Evolutionary conservation across 352 stramenopile genomes (phyloP), one percentile per base, ranked within the genome.

Genomic region (Phytophthora foliorum): DNA sequence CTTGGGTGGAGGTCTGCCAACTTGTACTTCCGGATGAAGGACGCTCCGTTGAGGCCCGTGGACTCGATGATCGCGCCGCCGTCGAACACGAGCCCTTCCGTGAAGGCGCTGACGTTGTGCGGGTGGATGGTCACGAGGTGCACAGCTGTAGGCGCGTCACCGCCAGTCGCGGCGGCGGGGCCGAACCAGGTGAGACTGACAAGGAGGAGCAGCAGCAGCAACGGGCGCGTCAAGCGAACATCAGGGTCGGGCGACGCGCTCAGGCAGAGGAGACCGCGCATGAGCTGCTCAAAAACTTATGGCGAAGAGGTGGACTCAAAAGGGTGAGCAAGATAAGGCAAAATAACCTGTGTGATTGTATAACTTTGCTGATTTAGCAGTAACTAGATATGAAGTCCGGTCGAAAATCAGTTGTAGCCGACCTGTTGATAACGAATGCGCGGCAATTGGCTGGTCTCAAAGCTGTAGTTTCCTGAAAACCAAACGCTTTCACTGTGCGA

Each of bases 1-100:
- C 60, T 41, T 2, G 59, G 45, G 4, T 68, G 41, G 36, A 69
- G 55, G 25, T 73, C 70, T 31, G 67, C 63, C 14, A 92, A 44
- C 19, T 60, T 60, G 65, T 90, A 93, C 72, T 93, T 72, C 46
- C 86, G 82, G 67, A 95, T 88, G 74, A 90, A 92, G 34, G 84
- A 93, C 36, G 80, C 60, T 2, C 75, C 72, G 32, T 75, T 74
- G 27, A 95, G 75, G 10, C 88, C 88, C 22, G 88, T 94, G 66
- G 84, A 93, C 72, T 95, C 88, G 69, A 92, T 72, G 53, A 95
- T 72, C 34, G 76, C 53, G 51, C 74, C 81, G 53, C 80, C 71
- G 38, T 89, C 68, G 59, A 93, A 88, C 45, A 91, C 77, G 29
- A 95, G 69, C 0, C 88, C 88, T 68, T 95, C 85, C 1, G 85